A percentile compares a stretch with the other conserved stretches of the same genome.
Conservation (phyloP, 108 stramenopile species). For the Cyclotella atomus region DNA sequence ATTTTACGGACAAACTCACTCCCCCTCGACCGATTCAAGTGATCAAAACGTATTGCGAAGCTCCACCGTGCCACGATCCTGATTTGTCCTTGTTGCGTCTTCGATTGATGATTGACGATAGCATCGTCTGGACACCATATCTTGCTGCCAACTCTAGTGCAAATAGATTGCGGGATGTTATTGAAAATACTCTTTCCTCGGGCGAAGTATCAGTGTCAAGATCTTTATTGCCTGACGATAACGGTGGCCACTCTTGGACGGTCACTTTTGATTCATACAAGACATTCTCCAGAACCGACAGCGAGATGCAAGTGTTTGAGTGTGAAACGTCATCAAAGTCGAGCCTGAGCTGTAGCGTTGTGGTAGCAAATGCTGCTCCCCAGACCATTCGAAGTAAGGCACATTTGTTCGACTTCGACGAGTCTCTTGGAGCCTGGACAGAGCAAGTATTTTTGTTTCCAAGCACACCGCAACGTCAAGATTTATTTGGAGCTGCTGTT, state of each 20-base stretch:
- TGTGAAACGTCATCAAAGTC: slow-evolving; percentile 33
- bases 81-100: slow-evolving; percentile 28
- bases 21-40: slow-evolving; percentile 59
- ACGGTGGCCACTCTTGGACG: slow-evolving; percentile 43
- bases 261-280: slow-evolving; percentile 54
- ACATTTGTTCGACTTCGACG: slow-evolving; percentile 64
- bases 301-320: slow-evolving; percentile 16
- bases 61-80: slow-evolving; percentile 15
- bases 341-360: slow-evolving; percentile 32
- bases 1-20: slow-evolving; percentile 27
- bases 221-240: slow-evolving; percentile 28
- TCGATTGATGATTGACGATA: slow-evolving; percentile 10
- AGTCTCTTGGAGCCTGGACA: slow-evolving; percentile 29
- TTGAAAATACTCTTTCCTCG: slow-evolving; percentile 48
- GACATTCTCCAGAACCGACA: slow-evolving; percentile 8
- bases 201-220: slow-evolving; percentile 44
- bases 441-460: slow-evolving; percentile 73
- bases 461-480: slow-evolving; percentile 60
- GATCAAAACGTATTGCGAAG: slow-evolving; percentile 35
- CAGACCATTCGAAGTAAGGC: slow-evolving; percentile 54
- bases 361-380: slow-evolving; percentile 19
- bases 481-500: slow-evolving; percentile 57
- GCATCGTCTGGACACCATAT: slow-evolving; percentile 30
- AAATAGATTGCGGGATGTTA: slow-evolving; percentile 38
- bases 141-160: slow-evolving; percentile 46